These are phyloP conservation scores for Lojkania enalia DNA, from an alignment of 2,329 filamentous ascomycete species.

Conservation along the genomic window DNA sequence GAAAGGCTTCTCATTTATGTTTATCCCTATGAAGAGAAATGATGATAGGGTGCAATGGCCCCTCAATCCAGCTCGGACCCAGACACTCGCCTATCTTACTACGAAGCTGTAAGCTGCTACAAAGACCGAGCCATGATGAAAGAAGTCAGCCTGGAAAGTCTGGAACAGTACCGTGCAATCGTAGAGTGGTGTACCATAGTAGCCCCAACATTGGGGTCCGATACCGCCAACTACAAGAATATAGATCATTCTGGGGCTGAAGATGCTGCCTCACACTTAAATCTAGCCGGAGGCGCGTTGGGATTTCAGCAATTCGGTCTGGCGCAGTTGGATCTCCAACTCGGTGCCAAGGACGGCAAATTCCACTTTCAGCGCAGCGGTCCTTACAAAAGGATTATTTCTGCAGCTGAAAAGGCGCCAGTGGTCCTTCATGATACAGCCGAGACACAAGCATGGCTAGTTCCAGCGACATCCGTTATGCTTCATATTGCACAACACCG, in stretches of 20 bases:
- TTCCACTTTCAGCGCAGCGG: conserved; percentile 18
- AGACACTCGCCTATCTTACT: conserved; percentile 16
- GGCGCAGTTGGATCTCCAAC: conserved; percentile 14
- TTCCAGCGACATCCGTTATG: conserved; percentile 18
- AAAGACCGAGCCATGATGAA: conserved; percentile 6
- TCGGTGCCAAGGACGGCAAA: conserved; percentile 19
- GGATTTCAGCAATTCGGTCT: conserved; percentile 21
- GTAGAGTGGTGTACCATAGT: conserved; percentile 20
- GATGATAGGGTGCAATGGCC: conserved; percentile 21
- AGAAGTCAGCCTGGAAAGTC: conserved; percentile 14
- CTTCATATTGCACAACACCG: conserved; percentile 24
- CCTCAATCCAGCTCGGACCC: conserved; percentile 12
- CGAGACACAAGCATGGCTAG: conserved; percentile 19
- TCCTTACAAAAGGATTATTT: conserved; percentile 16
- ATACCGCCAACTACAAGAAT: conserved; percentile 17
- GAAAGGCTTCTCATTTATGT: conserved; percentile 22
- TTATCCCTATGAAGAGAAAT: conserved; percentile 13
- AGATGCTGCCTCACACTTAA: conserved; percentile 6
- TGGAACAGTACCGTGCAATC: conserved; percentile 13
- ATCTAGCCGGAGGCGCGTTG: conserved; percentile 13
- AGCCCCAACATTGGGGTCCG: conserved; percentile 10
- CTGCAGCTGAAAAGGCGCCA: conserved; percentile 14
- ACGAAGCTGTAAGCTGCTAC: conserved; percentile 11
- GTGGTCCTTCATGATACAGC: conserved; percentile 18
- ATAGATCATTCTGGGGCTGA: conserved; percentile 19